Evolutionary conservation across 768 basidiomycete genomes (phyloP), one percentile per base, ranked within the genome.

Genomic region (Termitomyces sp.): DNA sequence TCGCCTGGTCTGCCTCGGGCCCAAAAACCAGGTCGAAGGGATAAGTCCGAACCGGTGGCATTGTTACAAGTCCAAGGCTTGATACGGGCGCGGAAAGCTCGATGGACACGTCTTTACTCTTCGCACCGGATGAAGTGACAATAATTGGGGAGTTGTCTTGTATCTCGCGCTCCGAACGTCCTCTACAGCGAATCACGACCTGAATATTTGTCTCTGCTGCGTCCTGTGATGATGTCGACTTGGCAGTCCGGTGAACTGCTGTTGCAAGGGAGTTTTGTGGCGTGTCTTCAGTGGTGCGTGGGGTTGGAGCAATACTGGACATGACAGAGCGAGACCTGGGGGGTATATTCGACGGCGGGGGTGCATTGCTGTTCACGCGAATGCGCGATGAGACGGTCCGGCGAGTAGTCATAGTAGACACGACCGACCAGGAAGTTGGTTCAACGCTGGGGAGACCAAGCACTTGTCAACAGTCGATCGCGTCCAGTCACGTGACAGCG

Each of bases 1-100:
- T 82, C 22, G 90, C 86, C 68, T 99, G 97, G 68, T 96, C 94
- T 24, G 95, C 95, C 69, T 97, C 94, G 20, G 95, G 94, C 3
- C 97, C 96, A 75, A 97, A 98, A 7, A 97, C 97, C 28, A 90
- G 77, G 72, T 98, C 95, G 70, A 97, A 99, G 4, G 91, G 87
- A 71, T 98, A 99, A 2, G 92, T 96, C 52, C 89, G 78, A 2
- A 86, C 83, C 12, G 88, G 88, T 24, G 91, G 81, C n/a, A 86
- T 75, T 5, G 84, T 85, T 13, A 90, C 77, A 45, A 92, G 65
- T n/a, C 90, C 90, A 6, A 93, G 69, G 56, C 82, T 87, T 3
- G 88, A 86, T 2, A 81, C 70, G 0, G 89, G 87, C 1, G 82
- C 66, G 4, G 87, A 82, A 0, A 89, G 87, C 71, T 96, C 90